A percentile compares a stretch with the other conserved stretches of the same genome.
These are phyloP conservation scores for Acanthochlamys bracteata DNA, from an alignment of 106 monocot species.

Conservation along the genomic window DNA sequence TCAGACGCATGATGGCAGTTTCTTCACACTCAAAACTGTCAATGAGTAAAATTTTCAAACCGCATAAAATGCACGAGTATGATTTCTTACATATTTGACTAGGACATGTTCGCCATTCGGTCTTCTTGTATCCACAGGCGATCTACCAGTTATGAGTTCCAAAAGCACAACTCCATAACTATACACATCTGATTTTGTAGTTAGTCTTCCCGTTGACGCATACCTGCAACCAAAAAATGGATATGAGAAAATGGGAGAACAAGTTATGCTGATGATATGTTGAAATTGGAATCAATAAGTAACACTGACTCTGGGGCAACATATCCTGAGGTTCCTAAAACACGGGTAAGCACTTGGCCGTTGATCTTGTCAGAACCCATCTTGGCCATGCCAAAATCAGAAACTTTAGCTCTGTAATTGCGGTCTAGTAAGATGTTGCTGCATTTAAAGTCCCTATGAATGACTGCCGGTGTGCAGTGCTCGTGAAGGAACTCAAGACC, in stretches of 20 bases:
- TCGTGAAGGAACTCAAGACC: slow-evolving; percentile 94
- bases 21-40: too few species aligned
- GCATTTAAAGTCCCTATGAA: slow-evolving; percentile 86
- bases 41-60: neutral
- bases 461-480: slow-evolving; percentile 59
- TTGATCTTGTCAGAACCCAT: slow-evolving; percentile 77
- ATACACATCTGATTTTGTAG: slow-evolving; percentile 95
- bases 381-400: slow-evolving; percentile 88
- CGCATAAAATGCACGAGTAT: neutral
- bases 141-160: slow-evolving; percentile 70
- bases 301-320: slow-evolving; percentile 84
- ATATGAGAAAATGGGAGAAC: neutral
- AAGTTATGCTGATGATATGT: neutral
- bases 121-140: slow-evolving; percentile 59
- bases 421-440: slow-evolving; percentile 80
- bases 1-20: too few species aligned
- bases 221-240: slow-evolving; percentile 37
- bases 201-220: slow-evolving; percentile 71
- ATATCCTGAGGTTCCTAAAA: slow-evolving; percentile 80
- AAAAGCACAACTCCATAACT: slow-evolving; percentile 93
- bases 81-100: slow-evolving; percentile 76
- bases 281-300: neutral
- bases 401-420: slow-evolving; percentile 76
- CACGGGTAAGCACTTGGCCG: slow-evolving; percentile 67
- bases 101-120: slow-evolving; percentile 70